Percentiles rank a stretch among this genome's conserved stretches.
Conservation (phyloP, 2,329 filamentous ascomycete species). For the Claviceps purpurea region DNA sequence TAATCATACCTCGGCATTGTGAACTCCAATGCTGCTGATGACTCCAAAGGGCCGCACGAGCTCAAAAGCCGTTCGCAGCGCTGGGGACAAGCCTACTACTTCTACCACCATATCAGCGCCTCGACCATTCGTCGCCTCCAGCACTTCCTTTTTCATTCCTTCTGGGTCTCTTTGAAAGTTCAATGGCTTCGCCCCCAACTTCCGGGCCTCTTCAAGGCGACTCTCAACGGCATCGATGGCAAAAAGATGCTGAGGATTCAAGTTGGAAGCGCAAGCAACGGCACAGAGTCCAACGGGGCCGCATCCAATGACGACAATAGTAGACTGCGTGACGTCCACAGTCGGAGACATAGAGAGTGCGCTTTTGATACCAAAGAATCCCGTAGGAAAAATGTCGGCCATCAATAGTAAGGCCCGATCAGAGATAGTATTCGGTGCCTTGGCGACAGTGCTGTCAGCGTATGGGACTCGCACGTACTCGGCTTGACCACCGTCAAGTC, state of each 20-base stretch:
- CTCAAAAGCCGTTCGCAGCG: conserved; percentile 57
- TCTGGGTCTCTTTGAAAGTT: conserved; percentile 56
- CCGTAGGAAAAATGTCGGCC: conserved; percentile 85
- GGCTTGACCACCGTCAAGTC: conserved; percentile 66
- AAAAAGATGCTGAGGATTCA: conserved; percentile 61
- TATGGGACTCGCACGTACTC: conserved; percentile 71
- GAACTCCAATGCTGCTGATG: conserved; percentile 64
- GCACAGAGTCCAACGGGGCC: conserved; percentile 80
- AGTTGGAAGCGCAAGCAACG: conserved; percentile 61
- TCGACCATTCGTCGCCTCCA: conserved; percentile 62
- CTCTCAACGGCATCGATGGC: conserved; percentile 68
- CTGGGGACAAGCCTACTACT: conserved; percentile 57
- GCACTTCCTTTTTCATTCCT: conserved; percentile 53
- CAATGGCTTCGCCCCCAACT: conserved; percentile 67
- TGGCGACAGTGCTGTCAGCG: conserved; percentile 69
- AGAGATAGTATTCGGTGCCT: conserved; percentile 52
- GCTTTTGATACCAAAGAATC: conserved; percentile 71
- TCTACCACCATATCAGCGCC: conserved; percentile 80
- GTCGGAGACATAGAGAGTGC: conserved; percentile 50
- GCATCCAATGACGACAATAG: conserved; percentile 71
- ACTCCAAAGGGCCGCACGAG: conserved; percentile 58
- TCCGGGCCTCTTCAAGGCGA: conserved; percentile 58
- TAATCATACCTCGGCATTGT: conserved; percentile 49
- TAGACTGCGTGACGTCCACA: conserved; percentile 33
- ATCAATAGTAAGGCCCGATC: conserved; percentile 70